Conservation (phyloP, 208 protist species). For the Naegleria lovaniensis region DNA sequence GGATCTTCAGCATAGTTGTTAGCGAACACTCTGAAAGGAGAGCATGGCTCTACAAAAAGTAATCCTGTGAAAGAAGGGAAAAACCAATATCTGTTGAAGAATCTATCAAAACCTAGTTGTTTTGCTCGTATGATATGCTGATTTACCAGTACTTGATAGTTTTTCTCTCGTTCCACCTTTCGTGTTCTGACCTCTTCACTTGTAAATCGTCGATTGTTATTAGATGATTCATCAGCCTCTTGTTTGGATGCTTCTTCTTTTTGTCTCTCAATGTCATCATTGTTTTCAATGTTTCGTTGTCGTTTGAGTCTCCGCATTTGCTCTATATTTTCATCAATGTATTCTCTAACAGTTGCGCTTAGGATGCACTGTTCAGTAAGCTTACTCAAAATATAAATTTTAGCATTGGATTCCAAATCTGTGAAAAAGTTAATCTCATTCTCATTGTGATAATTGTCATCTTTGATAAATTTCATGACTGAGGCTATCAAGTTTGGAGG, state of each 20-base stretch:
- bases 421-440: not conserved
- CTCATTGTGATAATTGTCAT: not conserved
- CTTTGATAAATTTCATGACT: not conserved
- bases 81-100: slow-evolving; percentile 7
- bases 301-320: not conserved
- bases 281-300: not conserved
- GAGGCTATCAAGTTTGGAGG: not conserved
- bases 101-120: not conserved
- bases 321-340: not conserved
- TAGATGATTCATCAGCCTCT: not conserved
- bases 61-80: not conserved
- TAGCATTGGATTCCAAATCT: not conserved
- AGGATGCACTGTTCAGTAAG: not conserved
- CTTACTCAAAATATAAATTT: not conserved
- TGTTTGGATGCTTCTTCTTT: not conserved
- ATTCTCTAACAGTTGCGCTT: not conserved
- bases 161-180: not conserved
- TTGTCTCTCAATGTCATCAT: not conserved
- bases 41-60: not conserved
- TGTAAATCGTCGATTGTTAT: not conserved
- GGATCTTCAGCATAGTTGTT: not conserved
- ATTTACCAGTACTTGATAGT: not conserved
- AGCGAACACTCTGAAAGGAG: not conserved
- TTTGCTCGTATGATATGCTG: not conserved
- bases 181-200: not conserved